Percentiles rank a stretch among this genome's conserved stretches.
Conservation (phyloP, 2,329 filamentous ascomycete genomes). For the Chrysoporthe cubensis region DNA sequence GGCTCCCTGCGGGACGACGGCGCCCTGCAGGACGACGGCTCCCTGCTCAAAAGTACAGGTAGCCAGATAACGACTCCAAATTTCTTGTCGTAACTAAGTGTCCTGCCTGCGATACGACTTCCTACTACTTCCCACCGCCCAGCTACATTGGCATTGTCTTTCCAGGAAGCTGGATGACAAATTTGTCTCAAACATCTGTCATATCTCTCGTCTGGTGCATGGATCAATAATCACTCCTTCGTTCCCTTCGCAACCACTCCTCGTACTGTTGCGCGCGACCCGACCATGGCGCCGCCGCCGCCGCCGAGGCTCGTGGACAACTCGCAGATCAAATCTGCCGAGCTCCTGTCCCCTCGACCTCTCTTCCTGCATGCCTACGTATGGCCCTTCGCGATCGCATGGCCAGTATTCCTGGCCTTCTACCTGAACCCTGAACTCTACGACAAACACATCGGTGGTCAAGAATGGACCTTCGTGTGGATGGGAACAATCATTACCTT, state of each 20-base stretch:
- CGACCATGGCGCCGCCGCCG: conserved; percentile 55
- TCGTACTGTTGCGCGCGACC: conserved; percentile 15
- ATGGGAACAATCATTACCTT: conserved; percentile 83
- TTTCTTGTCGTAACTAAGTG: conserved; percentile 22
- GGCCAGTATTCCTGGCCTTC: conserved; percentile 88
- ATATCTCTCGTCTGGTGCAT: conserved; percentile 11
- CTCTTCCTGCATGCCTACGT: conserved; percentile 83
- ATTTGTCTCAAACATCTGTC: conserved; percentile 1
- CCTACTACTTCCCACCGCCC: not conserved
- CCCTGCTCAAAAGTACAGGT: conserved; percentile 5
- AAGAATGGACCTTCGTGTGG: conserved; percentile 98
- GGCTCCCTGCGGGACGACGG: not conserved
- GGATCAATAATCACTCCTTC: conserved; percentile 5
- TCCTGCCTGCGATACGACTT: conserved; percentile 14
- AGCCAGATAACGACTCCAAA: conserved; percentile 29
- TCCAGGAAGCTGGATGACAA: not conserved
- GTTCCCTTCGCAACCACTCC: conserved; percentile 12
- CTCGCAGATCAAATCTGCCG: conserved; percentile 83
- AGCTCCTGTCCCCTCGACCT: conserved; percentile 85
- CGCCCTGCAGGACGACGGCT: conserved; percentile 12
- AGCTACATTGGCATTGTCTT: not conserved
- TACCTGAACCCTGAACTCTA: conserved; percentile 86
- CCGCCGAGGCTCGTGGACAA: conserved; percentile 74
- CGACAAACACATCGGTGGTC: conserved; percentile 86
- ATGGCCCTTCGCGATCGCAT: conserved; percentile 90